Base-by-base conservation (phyloP, 768 basidiomycete genomes). In the Hemileccinum rubropunctum region DNA sequence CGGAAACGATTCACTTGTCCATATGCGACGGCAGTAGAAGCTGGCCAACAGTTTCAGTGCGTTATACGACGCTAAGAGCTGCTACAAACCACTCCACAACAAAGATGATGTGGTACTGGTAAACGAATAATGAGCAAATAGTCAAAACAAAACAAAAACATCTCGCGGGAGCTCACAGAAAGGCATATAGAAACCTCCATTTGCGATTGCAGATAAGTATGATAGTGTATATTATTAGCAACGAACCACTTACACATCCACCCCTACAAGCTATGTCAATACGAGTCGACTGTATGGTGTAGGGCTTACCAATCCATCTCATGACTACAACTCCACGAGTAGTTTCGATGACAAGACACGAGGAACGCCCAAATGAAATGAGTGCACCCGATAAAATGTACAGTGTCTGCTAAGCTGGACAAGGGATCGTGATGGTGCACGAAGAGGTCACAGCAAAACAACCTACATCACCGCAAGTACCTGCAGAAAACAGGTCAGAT, bases 1-100 rank as follows among this genome's bases (percentile, higher is more conserved):
- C 3, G 11, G 8, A 2, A 37, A 27, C 3, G 23, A 43, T 56
- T 45, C 20, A 58, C 57, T 58, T 8, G 43, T 50, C 57, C 57
- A 58, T 47, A 51, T 33, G 2, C 56, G 57, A 42, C 12, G 30
- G 17, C 51, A 53, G 23, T 58, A 58, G 34, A 58, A 58, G 32
- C 58, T 58, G 30, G 14, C 2, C 12, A 36, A 34, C 0, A 18
- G 3, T 1, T 8, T 57, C 4, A 51, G 36, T 17, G n/a, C 14
- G 4, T 18, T n/a, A 27, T 13, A 26, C 11, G 6, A 17, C n/a
- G 12, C 0, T 13, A 15, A 7, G 17, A 30, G 2, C 5, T 21
- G 17, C 7, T 23, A 54, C 57, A 12, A 14, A 58, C 57, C 48
- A 46, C 12, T 58, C 28, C 21, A 58, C 56, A 7, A 2, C 1